Base-by-base conservation (phyloP, 2,329 filamentous ascomycete genomes). In the Trichoderma koningiopsis region DNA sequence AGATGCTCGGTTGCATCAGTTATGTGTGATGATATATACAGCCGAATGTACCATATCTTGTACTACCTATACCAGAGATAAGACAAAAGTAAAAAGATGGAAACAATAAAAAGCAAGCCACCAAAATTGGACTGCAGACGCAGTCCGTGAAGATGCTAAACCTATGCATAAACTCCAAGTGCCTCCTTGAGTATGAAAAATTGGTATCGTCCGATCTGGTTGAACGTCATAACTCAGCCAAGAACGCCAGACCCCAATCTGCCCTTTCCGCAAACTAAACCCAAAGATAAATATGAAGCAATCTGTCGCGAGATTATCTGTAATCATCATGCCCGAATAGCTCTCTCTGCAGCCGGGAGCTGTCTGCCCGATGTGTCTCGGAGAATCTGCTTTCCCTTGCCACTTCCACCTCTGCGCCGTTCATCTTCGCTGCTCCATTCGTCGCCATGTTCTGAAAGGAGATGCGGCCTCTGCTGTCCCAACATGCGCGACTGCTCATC, bases 401-500 rank as follows among this genome's bases (percentile, higher is more conserved):
- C 79, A 56, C 73, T 81, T 7, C 78, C 78, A 13, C 80, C 80
- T 24, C 75, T 76, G 35, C 78, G 77, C 53, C 81, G 78, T 57
- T 84, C 83, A 19, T 83, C 82, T 37, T 85, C 83, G 63, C 81
- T 84, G 55, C 83, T 78, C 80, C 82, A 84, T 56, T 80, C 78
- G 27, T 76, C 75, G 56, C 74, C 70, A 64, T 72, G 66, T 72
- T 75, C 74, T 16, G 73, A 74, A 14, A 80, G 72, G 16, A 79
- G 73, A 60, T 78, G 79, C 33, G 78, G 74, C 55, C 72, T 71
- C n/a, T 76, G 75, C 56, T 78, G 75, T 58, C 83, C 81, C 65
- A 91, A 80, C 88, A 90, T 91, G 71, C 83, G 84, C 70, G 85
- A 85, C 73, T 83, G 83, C 81, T 89, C 89, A 71, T 85, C 79